Percentiles rank a stretch among this genome's conserved stretches.
phyloP scores from a whole-genome alignment of 345 rosid species.

The Euphorbia peplus region DNA sequence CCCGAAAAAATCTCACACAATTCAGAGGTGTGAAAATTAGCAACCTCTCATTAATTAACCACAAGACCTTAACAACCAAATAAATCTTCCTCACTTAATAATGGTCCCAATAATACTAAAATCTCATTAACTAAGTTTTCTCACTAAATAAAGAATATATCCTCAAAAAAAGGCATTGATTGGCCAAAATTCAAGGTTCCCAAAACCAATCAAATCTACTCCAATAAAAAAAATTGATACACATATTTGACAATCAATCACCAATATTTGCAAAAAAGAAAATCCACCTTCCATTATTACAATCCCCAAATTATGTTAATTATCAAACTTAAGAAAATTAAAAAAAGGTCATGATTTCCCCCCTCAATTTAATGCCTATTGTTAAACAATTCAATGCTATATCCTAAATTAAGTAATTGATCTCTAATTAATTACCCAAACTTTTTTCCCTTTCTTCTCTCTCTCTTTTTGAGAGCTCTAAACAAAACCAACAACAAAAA shows the following conservation, averaged over 20 bases:
- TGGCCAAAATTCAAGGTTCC: slow-evolving; percentile 14
- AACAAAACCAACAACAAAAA: slow-evolving; percentile 18
- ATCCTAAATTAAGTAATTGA: slow-evolving; percentile 22
- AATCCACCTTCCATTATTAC: not conserved
- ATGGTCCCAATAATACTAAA: not conserved
- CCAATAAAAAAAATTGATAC: not conserved
- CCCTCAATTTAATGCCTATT: not conserved
- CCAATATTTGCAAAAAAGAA: not conserved
- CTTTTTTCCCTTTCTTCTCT: not conserved
- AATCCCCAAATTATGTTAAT: not conserved
- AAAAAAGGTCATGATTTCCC: not conserved
- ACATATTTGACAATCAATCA: slow-evolving; percentile 1
- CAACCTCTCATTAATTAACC: slow-evolving; percentile 13
- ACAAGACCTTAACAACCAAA: slow-evolving; percentile 14
- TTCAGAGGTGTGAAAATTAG: slow-evolving; percentile 14
- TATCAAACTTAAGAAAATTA: not conserved
- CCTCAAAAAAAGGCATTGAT: slow-evolving; percentile 12
- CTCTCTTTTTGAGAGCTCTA: slow-evolving; percentile 15
- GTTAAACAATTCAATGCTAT: slow-evolving; percentile 12
- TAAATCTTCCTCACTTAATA: not conserved
- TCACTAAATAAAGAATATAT: slow-evolving; percentile 2
- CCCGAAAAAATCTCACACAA: slow-evolving; percentile 32
- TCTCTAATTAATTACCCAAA: slow-evolving; percentile 24
- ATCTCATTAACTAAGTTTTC: not conserved
- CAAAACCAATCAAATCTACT: slow-evolving; percentile 23